Conservation (phyloP, 2,329 filamentous ascomycete species). For the Balansia obtecta region DNA sequence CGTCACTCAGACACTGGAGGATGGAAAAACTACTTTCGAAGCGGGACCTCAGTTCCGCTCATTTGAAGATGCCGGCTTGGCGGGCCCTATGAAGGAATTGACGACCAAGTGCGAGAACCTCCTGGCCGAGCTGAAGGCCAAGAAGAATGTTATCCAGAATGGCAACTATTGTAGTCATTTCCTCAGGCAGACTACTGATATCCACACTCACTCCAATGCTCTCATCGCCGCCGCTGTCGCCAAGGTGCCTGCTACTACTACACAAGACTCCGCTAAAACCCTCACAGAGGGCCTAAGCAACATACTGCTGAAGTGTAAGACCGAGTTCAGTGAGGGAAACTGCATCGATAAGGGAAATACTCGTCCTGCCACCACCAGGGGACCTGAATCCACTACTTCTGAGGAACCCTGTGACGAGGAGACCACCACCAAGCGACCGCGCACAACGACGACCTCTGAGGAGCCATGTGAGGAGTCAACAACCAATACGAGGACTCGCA, state of each 20-base stretch:
- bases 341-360: conserved; percentile 1
- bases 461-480: neutral
- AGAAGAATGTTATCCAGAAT: conserved; percentile 1
- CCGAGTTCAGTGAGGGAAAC: conserved; percentile 2
- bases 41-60: neutral
- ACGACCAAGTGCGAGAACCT: neutral
- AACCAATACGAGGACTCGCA: neutral
- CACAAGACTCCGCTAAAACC: neutral
- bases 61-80: neutral
- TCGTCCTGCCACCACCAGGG: neutral
- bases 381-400: neutral
- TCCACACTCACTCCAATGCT: neutral
- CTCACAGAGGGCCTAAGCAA: neutral
- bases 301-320: neutral
- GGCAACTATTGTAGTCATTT: conserved; percentile 1
- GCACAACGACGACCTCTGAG: neutral
- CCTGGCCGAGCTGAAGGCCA: neutral
- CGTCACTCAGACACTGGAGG: conserved; percentile 3
- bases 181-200: neutral
- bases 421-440: neutral
- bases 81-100: neutral
- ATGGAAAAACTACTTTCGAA: neutral
- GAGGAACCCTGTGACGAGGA: neutral
- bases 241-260: neutral
- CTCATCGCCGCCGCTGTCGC: conserved; percentile 1